Evolutionary conservation across 768 basidiomycete genomes (phyloP).

Genomic region (Agaricus subrufescens): DNA sequence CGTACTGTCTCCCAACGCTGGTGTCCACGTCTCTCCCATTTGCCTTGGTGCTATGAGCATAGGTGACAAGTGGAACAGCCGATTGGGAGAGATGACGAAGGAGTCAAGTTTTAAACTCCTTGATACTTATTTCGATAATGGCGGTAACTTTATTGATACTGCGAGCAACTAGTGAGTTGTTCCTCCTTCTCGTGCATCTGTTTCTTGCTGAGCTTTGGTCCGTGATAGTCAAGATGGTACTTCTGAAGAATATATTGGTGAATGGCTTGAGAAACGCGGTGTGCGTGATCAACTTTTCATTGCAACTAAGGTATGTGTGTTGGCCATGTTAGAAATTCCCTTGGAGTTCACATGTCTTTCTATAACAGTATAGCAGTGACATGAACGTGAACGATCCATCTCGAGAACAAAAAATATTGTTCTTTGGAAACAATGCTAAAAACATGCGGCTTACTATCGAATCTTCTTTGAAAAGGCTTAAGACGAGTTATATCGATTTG

Average conservation of each 20-base stretch:
- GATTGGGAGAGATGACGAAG: slow-evolving; percentile 25
- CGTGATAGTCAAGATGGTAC: slow-evolving; percentile 40
- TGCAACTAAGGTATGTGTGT: slow-evolving; percentile 30
- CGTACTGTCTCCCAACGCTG: slow-evolving; percentile 26
- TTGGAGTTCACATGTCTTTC: too few relatives aligned
- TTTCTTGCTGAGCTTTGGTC: not conserved
- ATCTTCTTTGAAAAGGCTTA: slow-evolving; percentile 36
- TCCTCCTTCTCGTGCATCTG: not conserved
- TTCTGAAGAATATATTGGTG: slow-evolving; percentile 46
- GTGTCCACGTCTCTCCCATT: slow-evolving; percentile 35
- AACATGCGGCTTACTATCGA: slow-evolving; percentile 32
- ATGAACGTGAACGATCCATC: slow-evolving; percentile 21
- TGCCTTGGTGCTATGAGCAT: slow-evolving; percentile 36
- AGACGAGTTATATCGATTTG: slow-evolving; percentile 29
- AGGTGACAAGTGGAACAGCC: slow-evolving; percentile 27
- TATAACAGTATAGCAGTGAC: slow-evolving; percentile 20
- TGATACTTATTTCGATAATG: slow-evolving; percentile 34
- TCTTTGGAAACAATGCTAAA: slow-evolving; percentile 38
- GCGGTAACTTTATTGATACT: slow-evolving; percentile 45
- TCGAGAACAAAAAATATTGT: slow-evolving; percentile 24
- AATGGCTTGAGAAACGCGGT: slow-evolving; percentile 40
- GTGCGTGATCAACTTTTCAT: slow-evolving; percentile 47
- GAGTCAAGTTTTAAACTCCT: slow-evolving; percentile 37
- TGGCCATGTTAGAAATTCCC: not conserved
- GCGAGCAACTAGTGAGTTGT: slow-evolving; percentile 34